A percentile compares a stretch with the other conserved stretches of the same genome.
Evolutionary conservation across 2,329 filamentous ascomycete genomes (phyloP).

Genomic region (Phialophora tarda): DNA sequence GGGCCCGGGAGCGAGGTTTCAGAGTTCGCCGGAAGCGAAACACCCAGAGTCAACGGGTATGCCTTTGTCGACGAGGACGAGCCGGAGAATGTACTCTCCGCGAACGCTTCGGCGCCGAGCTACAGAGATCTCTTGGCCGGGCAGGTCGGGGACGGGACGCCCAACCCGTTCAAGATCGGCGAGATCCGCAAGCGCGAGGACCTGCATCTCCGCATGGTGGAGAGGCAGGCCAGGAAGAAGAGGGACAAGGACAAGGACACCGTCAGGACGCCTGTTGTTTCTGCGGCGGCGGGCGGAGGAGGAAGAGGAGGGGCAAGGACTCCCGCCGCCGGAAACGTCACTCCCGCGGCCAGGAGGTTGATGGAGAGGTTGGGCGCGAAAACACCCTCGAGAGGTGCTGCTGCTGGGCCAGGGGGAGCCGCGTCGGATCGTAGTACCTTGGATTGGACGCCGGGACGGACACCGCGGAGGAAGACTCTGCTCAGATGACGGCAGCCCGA

Average conservation of each 20-base stretch:
- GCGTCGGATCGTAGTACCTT: constrained; percentile 25
- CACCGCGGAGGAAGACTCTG: constrained; percentile 40
- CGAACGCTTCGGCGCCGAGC: constrained; percentile 58
- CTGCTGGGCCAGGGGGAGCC: constrained; percentile 27
- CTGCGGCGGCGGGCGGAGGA: background rate
- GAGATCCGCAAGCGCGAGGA: constrained; percentile 77
- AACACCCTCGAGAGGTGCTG: constrained; percentile 42
- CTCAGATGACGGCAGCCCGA: background rate
- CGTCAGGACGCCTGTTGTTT: constrained; percentile 7
- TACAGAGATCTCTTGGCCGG: constrained; percentile 43
- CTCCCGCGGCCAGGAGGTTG: constrained; percentile 52
- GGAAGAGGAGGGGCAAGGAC: background rate
- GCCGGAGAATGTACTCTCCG: constrained; percentile 44
- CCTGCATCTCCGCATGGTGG: constrained; percentile 85
- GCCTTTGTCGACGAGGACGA: constrained; percentile 85
- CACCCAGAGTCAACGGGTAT: constrained; percentile 90
- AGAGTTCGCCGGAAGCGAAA: constrained; percentile 71
- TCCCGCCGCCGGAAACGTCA: constrained; percentile 45
- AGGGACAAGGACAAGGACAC: constrained; percentile 36
- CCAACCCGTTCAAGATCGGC: constrained; percentile 80
- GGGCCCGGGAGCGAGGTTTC: constrained; percentile 55
- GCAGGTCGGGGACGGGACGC: constrained; percentile 56
- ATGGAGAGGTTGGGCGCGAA: constrained; percentile 47
- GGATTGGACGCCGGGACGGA: constrained; percentile 51
- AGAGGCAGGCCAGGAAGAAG: constrained; percentile 54